phyloP scores from a whole-genome alignment of 1,284 basidiomycete species.

The Rhodotorula sp. region DNA sequence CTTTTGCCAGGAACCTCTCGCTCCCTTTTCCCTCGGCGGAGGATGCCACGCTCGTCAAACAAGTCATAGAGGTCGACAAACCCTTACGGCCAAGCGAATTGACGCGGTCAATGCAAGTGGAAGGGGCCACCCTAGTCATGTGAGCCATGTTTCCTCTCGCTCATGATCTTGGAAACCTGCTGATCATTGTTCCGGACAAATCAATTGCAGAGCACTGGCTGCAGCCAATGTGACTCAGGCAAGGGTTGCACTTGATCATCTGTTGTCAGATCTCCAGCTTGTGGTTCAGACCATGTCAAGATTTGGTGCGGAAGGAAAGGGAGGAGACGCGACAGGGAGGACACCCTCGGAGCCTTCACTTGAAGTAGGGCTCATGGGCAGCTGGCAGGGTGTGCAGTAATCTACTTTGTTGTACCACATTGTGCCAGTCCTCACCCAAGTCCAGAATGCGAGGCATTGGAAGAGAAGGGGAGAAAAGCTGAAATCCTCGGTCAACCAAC shows the following conservation, averaged over 20 bases:
- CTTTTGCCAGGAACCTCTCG: constrained; percentile 28
- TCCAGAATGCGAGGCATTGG: too few species aligned
- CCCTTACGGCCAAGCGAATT: constrained; percentile 31
- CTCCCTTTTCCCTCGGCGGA: constrained; percentile 38
- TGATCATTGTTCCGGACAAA: background rate
- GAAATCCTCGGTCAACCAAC: too few species aligned
- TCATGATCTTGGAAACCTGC: background rate
- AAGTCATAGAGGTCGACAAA: constrained; percentile 41
- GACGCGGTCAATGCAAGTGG: constrained; percentile 17
- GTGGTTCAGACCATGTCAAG: constrained; percentile 45
- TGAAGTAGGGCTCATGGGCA: constrained; percentile 37
- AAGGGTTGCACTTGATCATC: constrained; percentile 53
- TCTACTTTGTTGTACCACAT: background rate
- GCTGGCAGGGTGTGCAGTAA: constrained; percentile 21
- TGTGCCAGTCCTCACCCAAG: background rate
- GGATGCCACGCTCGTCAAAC: constrained; percentile 35
- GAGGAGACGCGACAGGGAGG: background rate
- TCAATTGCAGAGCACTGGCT: constrained; percentile 21
- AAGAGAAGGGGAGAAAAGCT: too few species aligned
- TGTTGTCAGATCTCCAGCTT: constrained; percentile 62
- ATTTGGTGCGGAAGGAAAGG: constrained; percentile 31
- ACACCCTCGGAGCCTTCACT: constrained; percentile 9
- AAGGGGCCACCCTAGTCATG: constrained; percentile 23
- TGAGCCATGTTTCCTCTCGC: background rate
- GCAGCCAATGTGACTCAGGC: constrained; percentile 44